Percentiles rank a stretch among this genome's conserved stretches.
These are phyloP conservation scores for Cercophora scortea DNA, from an alignment of 495 filamentous ascomycete genomes.

Conservation along the genomic window DNA sequence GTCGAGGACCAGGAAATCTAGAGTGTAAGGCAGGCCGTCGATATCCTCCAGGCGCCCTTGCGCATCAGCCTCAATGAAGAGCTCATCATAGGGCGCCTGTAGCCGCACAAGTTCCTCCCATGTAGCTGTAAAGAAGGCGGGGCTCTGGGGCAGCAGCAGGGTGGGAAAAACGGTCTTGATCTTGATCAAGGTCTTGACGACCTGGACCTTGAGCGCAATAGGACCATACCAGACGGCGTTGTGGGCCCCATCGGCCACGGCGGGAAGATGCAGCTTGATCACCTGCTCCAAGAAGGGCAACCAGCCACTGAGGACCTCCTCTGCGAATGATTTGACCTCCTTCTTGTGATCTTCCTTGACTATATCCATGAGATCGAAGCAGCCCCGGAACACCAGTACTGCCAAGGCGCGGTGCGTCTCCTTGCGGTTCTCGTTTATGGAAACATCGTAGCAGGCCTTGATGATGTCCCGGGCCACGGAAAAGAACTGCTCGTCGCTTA, in stretches of 20 bases:
- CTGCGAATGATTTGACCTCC: slow-evolving; percentile 80
- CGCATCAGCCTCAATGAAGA: slow-evolving; percentile 77
- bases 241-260: slow-evolving; percentile 29
- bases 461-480: slow-evolving; percentile 75
- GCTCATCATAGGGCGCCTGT: slow-evolving; percentile 60
- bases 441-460: slow-evolving; percentile 71
- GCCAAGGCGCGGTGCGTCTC: slow-evolving; percentile 71
- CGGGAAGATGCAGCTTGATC: slow-evolving; percentile 63
- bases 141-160: slow-evolving; percentile 71
- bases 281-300: slow-evolving; percentile 74
- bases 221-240: slow-evolving; percentile 62
- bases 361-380: slow-evolving; percentile 92
- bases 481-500: slow-evolving; percentile 93
- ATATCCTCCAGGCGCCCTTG: slow-evolving; percentile 85
- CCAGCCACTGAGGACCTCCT: slow-evolving; percentile 75
- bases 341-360: slow-evolving; percentile 83
- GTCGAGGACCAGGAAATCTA: slow-evolving; percentile 90
- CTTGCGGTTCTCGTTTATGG: slow-evolving; percentile 65
- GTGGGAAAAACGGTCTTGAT: slow-evolving; percentile 75
- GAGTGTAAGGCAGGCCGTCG: slow-evolving; percentile 84
- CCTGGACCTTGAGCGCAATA: slow-evolving; percentile 79
- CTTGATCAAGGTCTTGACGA: slow-evolving; percentile 87
- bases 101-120: slow-evolving; percentile 78
- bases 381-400: slow-evolving; percentile 78
- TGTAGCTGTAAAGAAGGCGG: slow-evolving; percentile 68